Evolutionary conservation across 306 rosid species (phyloP).

Genomic region (Medicago lupulina): DNA sequence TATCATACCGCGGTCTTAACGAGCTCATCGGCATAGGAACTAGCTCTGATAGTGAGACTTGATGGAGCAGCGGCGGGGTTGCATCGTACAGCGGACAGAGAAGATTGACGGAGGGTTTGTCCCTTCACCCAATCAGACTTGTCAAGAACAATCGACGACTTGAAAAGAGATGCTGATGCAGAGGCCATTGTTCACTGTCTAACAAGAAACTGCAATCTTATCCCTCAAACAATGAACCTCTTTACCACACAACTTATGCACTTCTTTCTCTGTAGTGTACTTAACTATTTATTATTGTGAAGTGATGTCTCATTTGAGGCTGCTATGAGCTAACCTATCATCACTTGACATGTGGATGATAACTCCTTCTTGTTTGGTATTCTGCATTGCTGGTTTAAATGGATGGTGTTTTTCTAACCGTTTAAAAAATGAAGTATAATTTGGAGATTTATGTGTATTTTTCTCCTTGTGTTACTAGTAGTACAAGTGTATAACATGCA

Average conservation of each 20-base stretch:
- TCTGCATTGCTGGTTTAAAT: slow-evolving; percentile 54
- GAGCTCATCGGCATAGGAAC: slow-evolving; percentile 84
- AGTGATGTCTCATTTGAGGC: slow-evolving; percentile 80
- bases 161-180: slow-evolving; percentile 84
- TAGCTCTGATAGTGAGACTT: slow-evolving; percentile 72
- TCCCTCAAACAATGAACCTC: slow-evolving; percentile 54
- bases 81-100: slow-evolving; percentile 59
- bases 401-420: slow-evolving; percentile 54
- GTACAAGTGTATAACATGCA: slow-evolving; percentile 11
- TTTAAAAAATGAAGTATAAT: slow-evolving; percentile 41
- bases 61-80: slow-evolving; percentile 54
- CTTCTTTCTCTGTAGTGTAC: slow-evolving; percentile 37
- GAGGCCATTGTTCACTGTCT: slow-evolving; percentile 49
- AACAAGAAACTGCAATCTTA: slow-evolving; percentile 54
- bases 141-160: slow-evolving; percentile 81
- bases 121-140: slow-evolving; percentile 94
- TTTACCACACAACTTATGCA: slow-evolving; percentile 64
- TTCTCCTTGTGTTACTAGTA: background rate
- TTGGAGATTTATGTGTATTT: background rate
- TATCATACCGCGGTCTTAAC: slow-evolving; percentile 90
- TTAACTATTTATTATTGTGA: slow-evolving; percentile 53
- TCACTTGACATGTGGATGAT: slow-evolving; percentile 67
- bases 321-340: slow-evolving; percentile 54
- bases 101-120: slow-evolving; percentile 69
- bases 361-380: slow-evolving; percentile 50